These are phyloP conservation scores for Arthroderma sp. DNA, from an alignment of 2,329 filamentous ascomycete species.

Conservation along the genomic window DNA sequence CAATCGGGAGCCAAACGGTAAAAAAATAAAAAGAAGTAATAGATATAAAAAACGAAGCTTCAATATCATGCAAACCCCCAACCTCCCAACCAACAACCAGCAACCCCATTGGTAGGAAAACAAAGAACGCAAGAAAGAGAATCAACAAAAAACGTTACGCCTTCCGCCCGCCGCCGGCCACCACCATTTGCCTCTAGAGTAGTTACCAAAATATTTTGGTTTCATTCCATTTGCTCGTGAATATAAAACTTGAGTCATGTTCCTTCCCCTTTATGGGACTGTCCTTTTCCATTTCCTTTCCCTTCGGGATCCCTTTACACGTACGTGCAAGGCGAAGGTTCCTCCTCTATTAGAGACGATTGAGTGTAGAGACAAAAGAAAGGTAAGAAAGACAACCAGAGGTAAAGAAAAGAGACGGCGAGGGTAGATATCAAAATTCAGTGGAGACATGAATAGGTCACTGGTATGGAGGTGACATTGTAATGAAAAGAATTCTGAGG, in stretches of 20 bases:
- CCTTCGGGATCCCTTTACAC: not conserved
- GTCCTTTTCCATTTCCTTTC: not conserved
- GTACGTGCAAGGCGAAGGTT: not conserved
- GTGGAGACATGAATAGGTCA: not conserved
- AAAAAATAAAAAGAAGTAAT: not conserved
- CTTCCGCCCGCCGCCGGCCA: not conserved
- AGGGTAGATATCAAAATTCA: constrained; percentile 4
- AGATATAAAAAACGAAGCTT: not conserved
- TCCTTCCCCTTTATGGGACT: not conserved
- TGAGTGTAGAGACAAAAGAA: constrained; percentile 1
- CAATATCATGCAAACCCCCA: not conserved
- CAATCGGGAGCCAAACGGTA: not conserved
- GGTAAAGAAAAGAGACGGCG: not conserved
- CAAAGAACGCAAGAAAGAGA: constrained; percentile 1
- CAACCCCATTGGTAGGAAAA: constrained; percentile 1
- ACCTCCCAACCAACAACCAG: constrained; percentile 3
- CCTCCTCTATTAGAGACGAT: constrained; percentile 3
- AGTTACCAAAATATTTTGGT: constrained; percentile 2
- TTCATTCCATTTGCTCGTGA: constrained; percentile 5
- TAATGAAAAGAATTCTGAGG: not conserved
- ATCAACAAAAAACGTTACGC: not conserved
- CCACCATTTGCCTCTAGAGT: constrained; percentile 3
- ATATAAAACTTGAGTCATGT: constrained; percentile 1
- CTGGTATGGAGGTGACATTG: not conserved
- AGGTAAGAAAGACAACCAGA: not conserved